These are phyloP conservation scores for Diaporthe destruens DNA, from an alignment of 2,329 filamentous ascomycete genomes.

Conservation along the genomic window DNA sequence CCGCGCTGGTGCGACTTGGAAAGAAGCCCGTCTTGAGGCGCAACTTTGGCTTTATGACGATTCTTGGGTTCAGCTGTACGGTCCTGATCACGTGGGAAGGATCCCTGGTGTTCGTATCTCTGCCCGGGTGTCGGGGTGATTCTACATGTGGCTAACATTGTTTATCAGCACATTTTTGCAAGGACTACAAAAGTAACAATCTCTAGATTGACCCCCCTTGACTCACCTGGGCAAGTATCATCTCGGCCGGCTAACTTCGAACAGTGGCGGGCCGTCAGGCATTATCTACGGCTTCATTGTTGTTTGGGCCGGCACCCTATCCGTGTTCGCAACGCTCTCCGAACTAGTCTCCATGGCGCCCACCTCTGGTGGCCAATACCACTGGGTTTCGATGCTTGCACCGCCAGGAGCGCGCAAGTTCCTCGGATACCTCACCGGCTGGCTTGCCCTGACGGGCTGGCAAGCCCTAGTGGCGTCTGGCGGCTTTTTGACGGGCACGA, in stretches of 20 bases:
- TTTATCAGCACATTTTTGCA: slow-evolving; percentile 16
- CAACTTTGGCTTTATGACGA: slow-evolving; percentile 35
- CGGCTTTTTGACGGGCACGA: slow-evolving; percentile 43
- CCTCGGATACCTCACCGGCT: slow-evolving; percentile 46
- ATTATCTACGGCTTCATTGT: slow-evolving; percentile 60
- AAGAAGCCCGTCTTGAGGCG: slow-evolving; percentile 35
- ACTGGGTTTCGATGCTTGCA: slow-evolving; percentile 51
- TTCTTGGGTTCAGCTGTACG: slow-evolving; percentile 27
- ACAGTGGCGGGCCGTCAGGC: slow-evolving; percentile 60
- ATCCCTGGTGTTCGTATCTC: slow-evolving; percentile 41
- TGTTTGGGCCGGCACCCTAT: slow-evolving; percentile 54
- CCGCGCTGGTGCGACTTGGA: slow-evolving; percentile 11
- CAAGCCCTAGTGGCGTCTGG: slow-evolving; percentile 43
- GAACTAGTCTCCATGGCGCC: slow-evolving; percentile 68
- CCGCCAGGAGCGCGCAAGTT: slow-evolving; percentile 44
- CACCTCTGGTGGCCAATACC: slow-evolving; percentile 69
- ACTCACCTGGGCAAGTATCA: slow-evolving; percentile 37
- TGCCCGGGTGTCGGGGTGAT: fast-evolving
- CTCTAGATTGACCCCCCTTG: fast-evolving
- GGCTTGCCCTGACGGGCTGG: slow-evolving; percentile 47
- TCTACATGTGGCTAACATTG: background rate
- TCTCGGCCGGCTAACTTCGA: slow-evolving; percentile 8
- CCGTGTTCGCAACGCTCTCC: slow-evolving; percentile 58
- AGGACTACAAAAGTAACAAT: slow-evolving; percentile 17
- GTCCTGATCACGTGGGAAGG: slow-evolving; percentile 32